Evolutionary conservation across 164 flowering plant genomes (phyloP).

Genomic region (Magnolia changhungtana): DNA sequence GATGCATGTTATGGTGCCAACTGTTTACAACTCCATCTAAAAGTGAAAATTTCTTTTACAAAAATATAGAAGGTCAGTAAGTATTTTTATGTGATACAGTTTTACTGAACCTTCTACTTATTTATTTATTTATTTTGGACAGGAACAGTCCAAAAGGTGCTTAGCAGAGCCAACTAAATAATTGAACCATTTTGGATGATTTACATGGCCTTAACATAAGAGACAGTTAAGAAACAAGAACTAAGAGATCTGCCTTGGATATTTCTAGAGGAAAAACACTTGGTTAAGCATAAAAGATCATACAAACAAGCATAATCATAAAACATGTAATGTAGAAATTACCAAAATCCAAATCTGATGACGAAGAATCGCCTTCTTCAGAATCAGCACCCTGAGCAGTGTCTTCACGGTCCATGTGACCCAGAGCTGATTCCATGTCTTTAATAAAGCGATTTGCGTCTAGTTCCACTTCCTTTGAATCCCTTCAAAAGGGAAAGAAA

Average conservation of each 20-base stretch:
- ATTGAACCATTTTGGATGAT: neutral
- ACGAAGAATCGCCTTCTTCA: conserved; percentile 47
- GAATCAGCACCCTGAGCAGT: conserved; percentile 28
- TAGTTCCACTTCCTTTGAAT: conserved; percentile 52
- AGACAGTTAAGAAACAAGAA: neutral
- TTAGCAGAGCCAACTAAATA: too few relatives aligned
- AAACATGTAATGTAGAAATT: conserved; percentile 1
- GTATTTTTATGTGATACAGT: too few relatives aligned
- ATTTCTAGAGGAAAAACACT: neutral
- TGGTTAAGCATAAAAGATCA: neutral
- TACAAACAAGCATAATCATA: neutral
- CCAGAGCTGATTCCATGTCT: conserved; percentile 68
- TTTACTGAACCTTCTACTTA: too few relatives aligned
- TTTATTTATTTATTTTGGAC: too few relatives aligned
- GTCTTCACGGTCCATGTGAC: conserved; percentile 23
- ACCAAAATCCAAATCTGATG: conserved; percentile 88
- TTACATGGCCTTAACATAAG: neutral
- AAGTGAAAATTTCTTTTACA: too few relatives aligned
- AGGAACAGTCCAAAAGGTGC: too few relatives aligned
- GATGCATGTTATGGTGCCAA: too few relatives aligned
- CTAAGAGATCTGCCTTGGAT: neutral
- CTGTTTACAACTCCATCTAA: too few relatives aligned
- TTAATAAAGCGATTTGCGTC: conserved; percentile 71
- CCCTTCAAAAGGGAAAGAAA: conserved; percentile 26
- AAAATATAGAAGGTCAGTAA: too few relatives aligned